phyloP scores from a whole-genome alignment of 2,329 filamentous ascomycete species.

The Microcyclosporella mali region DNA sequence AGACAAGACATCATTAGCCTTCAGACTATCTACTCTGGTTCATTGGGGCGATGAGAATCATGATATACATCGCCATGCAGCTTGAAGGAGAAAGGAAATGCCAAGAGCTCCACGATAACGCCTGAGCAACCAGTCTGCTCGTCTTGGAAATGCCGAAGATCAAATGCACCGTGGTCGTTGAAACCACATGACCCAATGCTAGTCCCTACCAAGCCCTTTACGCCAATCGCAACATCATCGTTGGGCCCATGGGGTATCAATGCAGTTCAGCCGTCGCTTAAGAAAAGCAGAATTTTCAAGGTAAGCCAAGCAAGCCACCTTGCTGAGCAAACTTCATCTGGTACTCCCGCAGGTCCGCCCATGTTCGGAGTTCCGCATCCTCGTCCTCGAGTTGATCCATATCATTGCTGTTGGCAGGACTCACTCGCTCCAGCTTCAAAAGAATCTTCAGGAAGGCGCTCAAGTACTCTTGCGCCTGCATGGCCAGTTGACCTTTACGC shows the following conservation, averaged over 20 bases:
- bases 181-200: no score
- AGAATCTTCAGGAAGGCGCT: slow-evolving; percentile 68
- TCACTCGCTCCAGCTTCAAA: slow-evolving; percentile 64
- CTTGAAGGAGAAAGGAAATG: no score
- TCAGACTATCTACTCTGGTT: no score
- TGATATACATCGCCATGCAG: no score
- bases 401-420: slow-evolving; percentile 35
- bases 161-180: not conserved
- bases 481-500: slow-evolving; percentile 46
- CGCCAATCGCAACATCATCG: not conserved
- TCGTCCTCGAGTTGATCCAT: slow-evolving; percentile 52
- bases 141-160: no score
- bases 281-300: slow-evolving; percentile 8
- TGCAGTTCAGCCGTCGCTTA: not conserved
- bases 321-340: slow-evolving; percentile 65
- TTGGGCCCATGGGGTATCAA: slow-evolving; percentile 2
- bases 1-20: no score
- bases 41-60: no score
- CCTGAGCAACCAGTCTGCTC: no score
- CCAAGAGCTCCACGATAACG: no score
- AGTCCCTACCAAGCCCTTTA: not conserved
- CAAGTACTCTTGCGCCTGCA: slow-evolving; percentile 64
- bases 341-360: slow-evolving; percentile 73
- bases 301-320: slow-evolving; percentile 47
- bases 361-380: slow-evolving; percentile 67